Evolutionary conservation across 768 basidiomycete genomes (phyloP), one percentile per base, ranked within the genome.

Genomic region (Suillus subaureus): DNA sequence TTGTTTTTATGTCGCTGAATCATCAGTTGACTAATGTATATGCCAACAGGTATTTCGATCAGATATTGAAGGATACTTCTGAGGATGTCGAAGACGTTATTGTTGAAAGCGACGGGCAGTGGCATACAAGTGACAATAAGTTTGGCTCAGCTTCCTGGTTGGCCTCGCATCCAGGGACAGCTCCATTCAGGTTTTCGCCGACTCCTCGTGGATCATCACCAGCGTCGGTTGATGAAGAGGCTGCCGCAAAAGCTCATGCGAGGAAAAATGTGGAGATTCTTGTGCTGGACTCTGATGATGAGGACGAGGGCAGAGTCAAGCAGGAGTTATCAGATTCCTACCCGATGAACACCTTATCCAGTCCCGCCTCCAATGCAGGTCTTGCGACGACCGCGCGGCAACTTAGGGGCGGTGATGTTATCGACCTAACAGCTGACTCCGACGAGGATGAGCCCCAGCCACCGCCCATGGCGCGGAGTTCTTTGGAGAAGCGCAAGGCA

Each of bases 91-190:
- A 99, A 60, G 93, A 97, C 68, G 95, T 99, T 31, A 84, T 97
- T 63, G 89, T 99, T 18, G 97, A 99, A 76, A 87, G 94, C 6
- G 90, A 97, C 74, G 96, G 95, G 1, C 91, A 96, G 74, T 99
- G 97, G 97, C 96, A 97, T 74, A 95, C 95, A 1, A 80, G 85
- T 21, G 95, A 99, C 77, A 85, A 91, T 79, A 94, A 91, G 77
- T 91, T 86, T 71, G 94, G 87, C 2, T 95, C 93, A 23, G 70
- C 79, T 1, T 79, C 76, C 37, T 97, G 96, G 95, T 86, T 83
- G 69, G 82, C 83, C 52, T 69, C 77, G 0, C 87, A 91, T 74
- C 81, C 85, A 15, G 75, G 76, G 23, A 66, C 72, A 5, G 67
- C 66, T 9, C 63, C 70, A 8, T 43, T 66, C 4, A 70, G 73